These are phyloP conservation scores for Pharus latifolius DNA, from an alignment of 176 grass and related monocot genomes.

Conservation along the genomic window DNA sequence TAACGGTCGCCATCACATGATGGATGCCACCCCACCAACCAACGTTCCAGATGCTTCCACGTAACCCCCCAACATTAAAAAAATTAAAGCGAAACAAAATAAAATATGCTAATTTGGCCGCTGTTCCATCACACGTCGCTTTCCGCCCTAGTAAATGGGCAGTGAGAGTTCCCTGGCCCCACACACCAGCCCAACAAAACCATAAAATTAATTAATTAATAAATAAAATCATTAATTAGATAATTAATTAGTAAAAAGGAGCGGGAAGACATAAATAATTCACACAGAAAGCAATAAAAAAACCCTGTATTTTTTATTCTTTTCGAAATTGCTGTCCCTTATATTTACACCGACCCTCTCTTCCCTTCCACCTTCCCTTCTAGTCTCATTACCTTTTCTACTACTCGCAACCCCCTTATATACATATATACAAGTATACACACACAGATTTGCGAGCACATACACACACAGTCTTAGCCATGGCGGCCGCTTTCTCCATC, in stretches of 20 bases:
- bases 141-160: conserved; percentile 16
- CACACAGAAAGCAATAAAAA: neutral
- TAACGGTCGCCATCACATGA: conserved; percentile 21
- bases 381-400: neutral
- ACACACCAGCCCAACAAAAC: neutral
- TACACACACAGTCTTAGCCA: neutral
- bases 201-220: conserved; percentile 3
- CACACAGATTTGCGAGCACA: neutral
- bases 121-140: conserved; percentile 30
- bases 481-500: conserved; percentile 42
- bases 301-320: neutral
- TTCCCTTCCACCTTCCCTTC: neutral
- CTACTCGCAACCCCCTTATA: too few relatives aligned
- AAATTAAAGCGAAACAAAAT: too few relatives aligned
- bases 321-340: neutral
- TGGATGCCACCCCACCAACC: neutral
- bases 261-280: conserved; percentile 18
- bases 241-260: neutral
- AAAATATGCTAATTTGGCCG: neutral
- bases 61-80: neutral
- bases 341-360: conserved; percentile 3
- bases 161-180: neutral
- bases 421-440: too few relatives aligned
- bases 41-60: conserved; percentile 16
- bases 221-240: neutral